Conservation (phyloP, 78 protist genomes). For the Polysphondylium violaceum region DNA sequence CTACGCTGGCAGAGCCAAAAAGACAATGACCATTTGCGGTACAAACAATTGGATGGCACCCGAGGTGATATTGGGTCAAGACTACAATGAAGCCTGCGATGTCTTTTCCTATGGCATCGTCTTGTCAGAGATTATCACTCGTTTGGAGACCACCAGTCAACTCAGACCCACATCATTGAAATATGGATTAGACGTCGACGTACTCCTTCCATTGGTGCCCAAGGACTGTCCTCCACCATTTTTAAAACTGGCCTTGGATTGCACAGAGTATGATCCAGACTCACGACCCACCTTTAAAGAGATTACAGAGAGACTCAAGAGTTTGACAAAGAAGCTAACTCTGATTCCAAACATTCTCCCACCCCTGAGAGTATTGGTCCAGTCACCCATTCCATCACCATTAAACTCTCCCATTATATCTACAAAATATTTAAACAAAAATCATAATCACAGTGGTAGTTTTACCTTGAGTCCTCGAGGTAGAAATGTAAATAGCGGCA, state of each 20-base stretch:
- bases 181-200: slow-evolving; percentile 67
- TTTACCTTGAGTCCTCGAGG: background rate
- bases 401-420: slow-evolving; percentile 20
- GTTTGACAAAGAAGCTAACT: background rate
- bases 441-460: background rate
- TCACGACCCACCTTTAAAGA: slow-evolving; percentile 53
- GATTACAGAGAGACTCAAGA: slow-evolving; percentile 57
- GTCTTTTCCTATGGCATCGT: slow-evolving; percentile 69
- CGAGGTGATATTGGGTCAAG: slow-evolving; percentile 56
- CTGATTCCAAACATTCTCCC: slow-evolving; percentile 12
- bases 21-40: slow-evolving; percentile 72
- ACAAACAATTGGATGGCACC: slow-evolving; percentile 69
- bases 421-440: background rate
- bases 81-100: slow-evolving; percentile 63
- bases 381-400: slow-evolving; percentile 55
- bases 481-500: background rate
- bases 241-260: slow-evolving; percentile 53
- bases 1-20: slow-evolving; percentile 23
- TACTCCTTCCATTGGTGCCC: slow-evolving; percentile 41
- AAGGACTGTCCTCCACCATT: slow-evolving; percentile 77
- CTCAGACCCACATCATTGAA: slow-evolving; percentile 28
- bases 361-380: slow-evolving; percentile 53
- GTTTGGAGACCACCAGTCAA: slow-evolving; percentile 39
- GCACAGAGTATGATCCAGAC: slow-evolving; percentile 49
- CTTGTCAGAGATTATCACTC: slow-evolving; percentile 49